Conservation (phyloP, 73 alveolate genomes). For the Effrenium voratum region DNA sequence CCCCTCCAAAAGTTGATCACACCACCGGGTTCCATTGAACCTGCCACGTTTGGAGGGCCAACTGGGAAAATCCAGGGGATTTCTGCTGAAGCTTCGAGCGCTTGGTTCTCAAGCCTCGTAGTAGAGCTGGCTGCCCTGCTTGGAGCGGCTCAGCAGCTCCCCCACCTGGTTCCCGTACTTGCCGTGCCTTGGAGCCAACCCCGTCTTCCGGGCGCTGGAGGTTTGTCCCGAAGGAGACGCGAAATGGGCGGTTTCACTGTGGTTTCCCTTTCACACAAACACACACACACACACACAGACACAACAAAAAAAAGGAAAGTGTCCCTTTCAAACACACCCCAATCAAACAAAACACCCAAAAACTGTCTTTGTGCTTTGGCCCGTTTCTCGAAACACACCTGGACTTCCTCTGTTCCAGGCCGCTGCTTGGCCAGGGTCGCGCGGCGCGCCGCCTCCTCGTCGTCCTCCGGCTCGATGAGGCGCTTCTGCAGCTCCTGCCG, state of each 20-base stretch:
- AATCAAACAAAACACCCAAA: too few species aligned
- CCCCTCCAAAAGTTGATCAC: too few species aligned
- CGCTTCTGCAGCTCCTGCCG: conserved; percentile 93
- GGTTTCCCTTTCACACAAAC: neutral
- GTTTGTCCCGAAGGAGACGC: too few species aligned
- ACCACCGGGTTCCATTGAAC: too few species aligned
- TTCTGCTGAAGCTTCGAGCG: too few species aligned
- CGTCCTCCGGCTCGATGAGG: conserved; percentile 85
- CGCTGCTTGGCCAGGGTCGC: conserved; percentile 85
- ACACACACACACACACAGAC: neutral
- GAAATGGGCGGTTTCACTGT: neutral
- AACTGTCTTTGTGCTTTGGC: too few species aligned
- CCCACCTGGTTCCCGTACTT: conserved; percentile 86
- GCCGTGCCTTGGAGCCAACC: conserved; percentile 41
- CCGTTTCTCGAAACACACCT: too few species aligned
- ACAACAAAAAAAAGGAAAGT: neutral
- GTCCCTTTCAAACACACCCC: too few species aligned
- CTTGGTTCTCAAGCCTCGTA: conserved; percentile 36
- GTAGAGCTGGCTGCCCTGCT: conserved; percentile 92
- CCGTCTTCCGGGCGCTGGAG: too few species aligned
- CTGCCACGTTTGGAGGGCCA: too few species aligned
- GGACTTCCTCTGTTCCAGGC: neutral
- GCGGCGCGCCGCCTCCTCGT: conserved; percentile 89
- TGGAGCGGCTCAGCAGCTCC: conserved; percentile 57
- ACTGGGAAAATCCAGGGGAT: too few species aligned